Percentiles rank a stretch among this genome's conserved stretches.
These are phyloP conservation scores for Volvox africanus DNA, from an alignment of 139 green algal species.

Conservation along the genomic window DNA sequence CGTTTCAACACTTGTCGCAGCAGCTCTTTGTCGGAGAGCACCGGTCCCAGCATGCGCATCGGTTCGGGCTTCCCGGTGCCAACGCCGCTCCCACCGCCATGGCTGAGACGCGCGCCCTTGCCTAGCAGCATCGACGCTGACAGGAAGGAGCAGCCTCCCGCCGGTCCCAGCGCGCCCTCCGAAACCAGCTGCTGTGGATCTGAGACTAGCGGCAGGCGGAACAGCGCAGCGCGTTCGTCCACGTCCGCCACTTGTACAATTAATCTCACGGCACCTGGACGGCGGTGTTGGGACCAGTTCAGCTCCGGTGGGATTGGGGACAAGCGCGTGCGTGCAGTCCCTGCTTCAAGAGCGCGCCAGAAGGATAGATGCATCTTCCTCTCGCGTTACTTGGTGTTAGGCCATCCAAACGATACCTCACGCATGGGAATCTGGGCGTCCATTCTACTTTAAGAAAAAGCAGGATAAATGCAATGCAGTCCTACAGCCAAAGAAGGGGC, in stretches of 20 bases:
- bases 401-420: no score
- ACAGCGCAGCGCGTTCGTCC: conserved; percentile 32
- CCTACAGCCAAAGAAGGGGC: no score
- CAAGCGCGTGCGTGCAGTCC: no score
- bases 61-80: neutral
- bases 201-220: conserved; percentile 26
- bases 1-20: conserved; percentile 2
- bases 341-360: no score
- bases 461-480: no score
- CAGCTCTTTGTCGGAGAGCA: conserved; percentile 16
- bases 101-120: no score
- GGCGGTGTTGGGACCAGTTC: neutral
- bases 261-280: neutral
- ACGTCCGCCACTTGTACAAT: conserved; percentile 23
- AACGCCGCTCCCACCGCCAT: neutral
- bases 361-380: no score
- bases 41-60: neutral
- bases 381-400: no score
- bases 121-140: neutral
- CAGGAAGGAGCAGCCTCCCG: neutral
- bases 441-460: no score
- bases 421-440: no score
- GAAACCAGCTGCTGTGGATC: neutral
- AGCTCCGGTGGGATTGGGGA: no score
- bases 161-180: neutral